A percentile compares a stretch with the other conserved stretches of the same genome.
Conservation (phyloP, 163 green algal species). For the Volvox carteri region DNA sequence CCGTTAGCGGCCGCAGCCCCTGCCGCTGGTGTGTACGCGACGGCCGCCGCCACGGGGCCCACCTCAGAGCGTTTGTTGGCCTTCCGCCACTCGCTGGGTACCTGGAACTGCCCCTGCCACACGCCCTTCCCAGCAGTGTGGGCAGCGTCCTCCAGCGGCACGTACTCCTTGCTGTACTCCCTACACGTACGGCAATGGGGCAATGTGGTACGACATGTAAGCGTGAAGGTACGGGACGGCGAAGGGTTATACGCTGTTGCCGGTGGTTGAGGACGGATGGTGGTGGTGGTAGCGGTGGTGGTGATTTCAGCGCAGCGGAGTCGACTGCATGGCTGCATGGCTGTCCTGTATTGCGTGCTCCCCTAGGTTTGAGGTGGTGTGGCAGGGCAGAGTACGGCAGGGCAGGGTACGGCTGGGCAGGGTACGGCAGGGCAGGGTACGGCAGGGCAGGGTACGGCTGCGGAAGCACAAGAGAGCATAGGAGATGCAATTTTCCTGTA, state of each 20-base stretch:
- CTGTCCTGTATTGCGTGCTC: too few species aligned
- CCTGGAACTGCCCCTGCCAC: constrained; percentile 79
- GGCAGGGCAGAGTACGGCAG: too few species aligned
- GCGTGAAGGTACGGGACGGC: too few species aligned
- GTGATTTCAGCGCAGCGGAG: too few species aligned
- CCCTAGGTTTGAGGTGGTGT: too few species aligned
- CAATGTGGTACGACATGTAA: neutral
- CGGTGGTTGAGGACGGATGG: neutral
- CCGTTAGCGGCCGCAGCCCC: neutral
- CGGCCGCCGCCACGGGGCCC: neutral
- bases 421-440: too few species aligned
- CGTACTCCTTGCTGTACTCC: constrained; percentile 81
- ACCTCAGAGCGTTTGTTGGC: constrained; percentile 42
- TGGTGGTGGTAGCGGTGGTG: neutral
- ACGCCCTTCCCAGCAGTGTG: constrained; percentile 68
- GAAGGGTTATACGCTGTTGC: too few species aligned
- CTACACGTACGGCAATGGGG: constrained; percentile 55
- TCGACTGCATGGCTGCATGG: too few species aligned
- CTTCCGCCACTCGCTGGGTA: constrained; percentile 52
- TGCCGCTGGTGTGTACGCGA: neutral
- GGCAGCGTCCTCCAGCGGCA: constrained; percentile 75
- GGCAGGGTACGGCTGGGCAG: too few species aligned
- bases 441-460: too few species aligned
- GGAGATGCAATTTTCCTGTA: too few species aligned
- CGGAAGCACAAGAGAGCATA: too few species aligned